Conservation (phyloP, 495 filamentous ascomycete genomes). For the Cudoniella acicularis region DNA sequence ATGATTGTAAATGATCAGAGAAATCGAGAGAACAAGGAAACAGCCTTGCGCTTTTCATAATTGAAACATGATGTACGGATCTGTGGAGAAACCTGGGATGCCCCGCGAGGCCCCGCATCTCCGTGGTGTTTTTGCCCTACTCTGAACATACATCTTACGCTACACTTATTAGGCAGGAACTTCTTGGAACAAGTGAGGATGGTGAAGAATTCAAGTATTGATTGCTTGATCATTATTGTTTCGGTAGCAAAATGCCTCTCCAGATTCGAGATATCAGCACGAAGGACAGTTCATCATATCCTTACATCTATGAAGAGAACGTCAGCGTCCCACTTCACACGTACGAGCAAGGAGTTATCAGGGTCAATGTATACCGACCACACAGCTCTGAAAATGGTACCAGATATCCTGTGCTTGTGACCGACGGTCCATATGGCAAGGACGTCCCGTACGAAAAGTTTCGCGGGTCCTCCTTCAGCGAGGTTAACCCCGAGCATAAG, state of each 20-base stretch:
- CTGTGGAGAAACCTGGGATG: no score
- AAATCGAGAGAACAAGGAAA: no score
- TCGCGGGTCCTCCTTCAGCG: constrained; percentile 32
- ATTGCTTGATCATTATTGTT: no score
- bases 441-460: constrained; percentile 49
- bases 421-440: constrained; percentile 63
- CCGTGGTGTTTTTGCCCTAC: no score
- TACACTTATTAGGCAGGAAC: no score
- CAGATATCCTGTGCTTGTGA: constrained; percentile 37
- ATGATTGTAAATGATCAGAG: no score
- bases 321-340: background rate
- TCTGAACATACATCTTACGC: no score
- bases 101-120: no score
- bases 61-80: no score
- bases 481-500: constrained; percentile 40
- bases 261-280: background rate
- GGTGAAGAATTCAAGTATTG: no score
- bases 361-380: constrained; percentile 2
- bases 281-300: background rate
- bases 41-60: no score
- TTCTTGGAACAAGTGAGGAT: no score
- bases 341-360: background rate
- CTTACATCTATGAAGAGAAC: background rate
- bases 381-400: background rate
- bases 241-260: background rate